Base-by-base conservation (phyloP, 2,329 filamentous ascomycete species). In the Cryphonectria parasitica region DNA sequence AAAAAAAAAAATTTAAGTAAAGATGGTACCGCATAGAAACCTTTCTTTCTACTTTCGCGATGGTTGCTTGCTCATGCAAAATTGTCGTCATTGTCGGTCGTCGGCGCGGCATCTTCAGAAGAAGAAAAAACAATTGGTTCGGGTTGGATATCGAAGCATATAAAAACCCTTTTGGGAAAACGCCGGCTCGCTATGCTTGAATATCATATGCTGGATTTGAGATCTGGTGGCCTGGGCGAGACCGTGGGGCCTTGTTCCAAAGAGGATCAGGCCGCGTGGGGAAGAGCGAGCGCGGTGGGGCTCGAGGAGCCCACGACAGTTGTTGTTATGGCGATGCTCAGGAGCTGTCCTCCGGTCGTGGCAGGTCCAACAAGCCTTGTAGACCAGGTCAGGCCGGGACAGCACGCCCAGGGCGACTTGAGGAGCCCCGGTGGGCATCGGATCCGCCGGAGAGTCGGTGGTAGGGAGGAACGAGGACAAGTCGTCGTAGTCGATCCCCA, bases 171-270 rank as follows among this genome's bases (percentile, higher is more conserved):
- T 25, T 28, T 56, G 52, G 10, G 52, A 34, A 56, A 58, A 58
- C 64, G 52, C 64, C 64, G 34, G 43, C 43, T 60, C 52, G 64
- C 64, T 60, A 66, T 66, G 64, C 52, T 43, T 43, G 49, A 3
- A 43, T 58, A 43, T 58, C 34, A 66, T 19, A 58, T 64, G 63
- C 6, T n/a, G 62, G 19, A 34, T 41, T 43, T 11, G 34, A 25
- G 58, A 61, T 61, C 54, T 58, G 54, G 31, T 60, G 56, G 15
- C 17, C 31, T 19, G 19, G 31, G 31, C 56, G 56, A 17, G 56
- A 36, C 22, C n/a, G 11, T 25, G 22, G 52, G 2, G 52, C 1
- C 10, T 54, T 25, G 15, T 28, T 28, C 15, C 25, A 31, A 19
- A 31, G 28, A 31, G 54, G 52, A 28, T n/a, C n/a, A 28, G 52